Conservation (phyloP, 768 basidiomycete genomes). For the Rhodocollybia butyracea region DNA sequence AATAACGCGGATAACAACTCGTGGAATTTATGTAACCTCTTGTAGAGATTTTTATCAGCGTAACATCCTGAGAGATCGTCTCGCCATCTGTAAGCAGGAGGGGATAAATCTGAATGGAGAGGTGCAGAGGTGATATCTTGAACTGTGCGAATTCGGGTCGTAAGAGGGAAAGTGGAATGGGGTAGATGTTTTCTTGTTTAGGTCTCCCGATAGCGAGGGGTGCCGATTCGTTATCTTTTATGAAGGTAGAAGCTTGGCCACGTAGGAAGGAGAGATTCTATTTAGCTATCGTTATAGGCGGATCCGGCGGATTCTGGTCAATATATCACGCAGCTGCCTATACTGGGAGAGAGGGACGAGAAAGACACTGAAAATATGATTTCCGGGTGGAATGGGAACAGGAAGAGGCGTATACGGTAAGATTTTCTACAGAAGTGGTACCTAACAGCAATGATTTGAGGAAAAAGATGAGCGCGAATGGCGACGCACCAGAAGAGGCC, state of each 20-base stretch:
- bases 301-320: not conserved
- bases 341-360: not conserved
- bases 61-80: not conserved
- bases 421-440: not conserved
- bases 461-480: too few relatives aligned
- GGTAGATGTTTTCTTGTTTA: not conserved
- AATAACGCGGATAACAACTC: not conserved
- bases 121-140: not conserved
- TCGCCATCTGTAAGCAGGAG: not conserved
- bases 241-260: not conserved
- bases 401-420: not conserved
- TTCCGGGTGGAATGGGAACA: too few relatives aligned
- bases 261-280: not conserved
- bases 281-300: not conserved
- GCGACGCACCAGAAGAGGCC: not conserved
- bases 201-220: not conserved
- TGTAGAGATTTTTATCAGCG: not conserved
- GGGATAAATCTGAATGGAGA: not conserved
- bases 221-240: not conserved
- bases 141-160: not conserved
- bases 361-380: not conserved
- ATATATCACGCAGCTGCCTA: not conserved
- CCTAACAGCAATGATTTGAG: not conserved
- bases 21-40: not conserved
- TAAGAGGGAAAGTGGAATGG: not conserved